Conservation (phyloP, 2,329 filamentous ascomycete species). For the Microcera coccophila region DNA sequence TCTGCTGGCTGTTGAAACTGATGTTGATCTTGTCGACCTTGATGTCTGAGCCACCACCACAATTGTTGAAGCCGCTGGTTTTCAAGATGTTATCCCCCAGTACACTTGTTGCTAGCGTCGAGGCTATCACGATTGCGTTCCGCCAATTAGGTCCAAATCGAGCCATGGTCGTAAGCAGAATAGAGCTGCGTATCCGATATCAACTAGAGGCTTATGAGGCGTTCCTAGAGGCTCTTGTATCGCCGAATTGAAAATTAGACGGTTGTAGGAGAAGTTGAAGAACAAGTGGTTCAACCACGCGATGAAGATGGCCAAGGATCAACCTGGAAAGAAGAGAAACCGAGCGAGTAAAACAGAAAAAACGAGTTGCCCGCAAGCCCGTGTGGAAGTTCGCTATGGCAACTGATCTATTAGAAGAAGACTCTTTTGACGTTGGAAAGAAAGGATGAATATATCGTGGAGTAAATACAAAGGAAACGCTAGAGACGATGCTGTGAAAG, state of each 20-base stretch:
- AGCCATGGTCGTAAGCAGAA: slow-evolving; percentile 31
- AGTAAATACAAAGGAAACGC: slow-evolving; percentile 25
- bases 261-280: slow-evolving; percentile 13
- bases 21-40: slow-evolving; percentile 72
- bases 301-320: slow-evolving; percentile 50
- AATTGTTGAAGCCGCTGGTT: slow-evolving; percentile 77
- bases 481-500: slow-evolving; percentile 15
- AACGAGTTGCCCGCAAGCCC: slow-evolving; percentile 23
- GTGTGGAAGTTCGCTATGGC: slow-evolving; percentile 23
- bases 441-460: slow-evolving; percentile 13
- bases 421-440: too few relatives aligned
- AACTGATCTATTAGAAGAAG: too few relatives aligned
- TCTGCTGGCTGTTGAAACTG: slow-evolving; percentile 70
- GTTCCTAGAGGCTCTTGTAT: not conserved
- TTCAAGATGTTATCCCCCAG: slow-evolving; percentile 68
- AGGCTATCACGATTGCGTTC: slow-evolving; percentile 32
- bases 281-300: slow-evolving; percentile 27
- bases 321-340: slow-evolving; percentile 46
- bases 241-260: slow-evolving; percentile 3
- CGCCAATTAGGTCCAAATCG: slow-evolving; percentile 28
- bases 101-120: slow-evolving; percentile 42
- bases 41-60: slow-evolving; percentile 53
- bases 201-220: not conserved
- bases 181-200: slow-evolving; percentile 1
- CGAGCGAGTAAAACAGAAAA: slow-evolving; percentile 16